Base-by-base conservation (phyloP, 441 rosid species). In the Erodium moschatum region DNA sequence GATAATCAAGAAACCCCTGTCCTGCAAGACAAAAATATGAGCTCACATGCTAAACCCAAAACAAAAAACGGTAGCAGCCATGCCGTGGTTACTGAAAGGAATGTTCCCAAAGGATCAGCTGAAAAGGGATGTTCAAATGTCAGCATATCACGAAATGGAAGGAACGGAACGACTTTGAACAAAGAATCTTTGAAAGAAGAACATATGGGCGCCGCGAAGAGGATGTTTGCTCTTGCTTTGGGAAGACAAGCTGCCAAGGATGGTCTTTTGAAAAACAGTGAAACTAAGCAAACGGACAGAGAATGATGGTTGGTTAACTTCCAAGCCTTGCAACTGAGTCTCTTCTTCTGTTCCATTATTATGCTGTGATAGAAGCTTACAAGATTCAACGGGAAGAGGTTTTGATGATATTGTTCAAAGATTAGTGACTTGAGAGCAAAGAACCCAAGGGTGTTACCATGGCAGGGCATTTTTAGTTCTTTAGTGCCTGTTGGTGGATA, bases 181-280 rank as follows among this genome's bases (percentile, higher is more conserved):
- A 77, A 68, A 71, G 87, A 80, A 7, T 75, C 65, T 72, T 78
- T 79, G 58, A 86, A 79, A 70, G 82, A 72, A 58, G 82, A 84
- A 74, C 90, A 83, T 6, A 4, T 82, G 42, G 90, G 87, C 31
- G 90, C 89, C 35, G 87, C 89, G 66, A 85, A 78, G 82, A 80
- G 93, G 81, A 79, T 87, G 82, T 84, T 87, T 77, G 87, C 86
- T 67, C 73, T 84, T 71, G 93, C 89, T 20, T 65, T 87, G 73
- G 93, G 93, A 69, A 76, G 79, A 58, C 85, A 74, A 18, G 40
- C 85, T 0, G 65, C 78, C 60, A 80, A 67, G 72, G 75, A 77
- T 68, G 76, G 78, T 56, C 74, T 50, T 61, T 35, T 70, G 6
- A 82, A 73, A 74, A 44, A 73, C 46, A 61, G 67, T 56, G 83